Evolutionary conservation across 257 asterid genomes (phyloP).

Genomic region (Forsythia viridissima): DNA sequence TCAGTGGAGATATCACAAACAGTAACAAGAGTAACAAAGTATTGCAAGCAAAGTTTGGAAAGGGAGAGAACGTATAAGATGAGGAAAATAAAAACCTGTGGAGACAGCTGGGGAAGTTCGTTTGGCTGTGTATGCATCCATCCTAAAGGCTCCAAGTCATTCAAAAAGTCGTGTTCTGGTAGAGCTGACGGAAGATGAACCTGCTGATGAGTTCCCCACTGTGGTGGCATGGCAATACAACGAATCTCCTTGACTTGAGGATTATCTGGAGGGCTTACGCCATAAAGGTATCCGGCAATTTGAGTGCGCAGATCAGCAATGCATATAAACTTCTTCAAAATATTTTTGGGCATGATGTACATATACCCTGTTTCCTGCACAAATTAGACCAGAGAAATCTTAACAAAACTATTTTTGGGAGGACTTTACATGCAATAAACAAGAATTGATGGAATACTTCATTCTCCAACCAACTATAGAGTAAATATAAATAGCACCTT

Average conservation of each 20-base stretch:
- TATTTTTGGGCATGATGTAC: constrained; percentile 95
- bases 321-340: constrained; percentile 95
- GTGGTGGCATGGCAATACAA: constrained; percentile 94
- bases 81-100: constrained; percentile 30
- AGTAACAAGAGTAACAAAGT: background rate
- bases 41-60: background rate
- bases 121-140: constrained; percentile 99
- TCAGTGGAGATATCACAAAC: background rate
- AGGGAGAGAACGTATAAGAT: background rate
- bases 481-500: constrained; percentile 49
- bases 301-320: constrained; percentile 96
- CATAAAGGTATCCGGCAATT: constrained; percentile 89
- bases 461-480: background rate
- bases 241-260: constrained; percentile 99
- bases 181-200: constrained; percentile 90
- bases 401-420: background rate
- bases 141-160: constrained; percentile 94
- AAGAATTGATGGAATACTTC: background rate
- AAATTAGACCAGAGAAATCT: constrained; percentile 16
- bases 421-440: background rate
- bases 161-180: constrained; percentile 89
- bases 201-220: constrained; percentile 98
- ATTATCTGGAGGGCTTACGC: constrained; percentile 96
- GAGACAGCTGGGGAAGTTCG: constrained; percentile 95
- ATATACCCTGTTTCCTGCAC: constrained; percentile 98